Evolutionary conservation across 2,329 filamentous ascomycete genomes (phyloP), one percentile per base, ranked within the genome.

Genomic region (Cladobotryum protrusum): DNA sequence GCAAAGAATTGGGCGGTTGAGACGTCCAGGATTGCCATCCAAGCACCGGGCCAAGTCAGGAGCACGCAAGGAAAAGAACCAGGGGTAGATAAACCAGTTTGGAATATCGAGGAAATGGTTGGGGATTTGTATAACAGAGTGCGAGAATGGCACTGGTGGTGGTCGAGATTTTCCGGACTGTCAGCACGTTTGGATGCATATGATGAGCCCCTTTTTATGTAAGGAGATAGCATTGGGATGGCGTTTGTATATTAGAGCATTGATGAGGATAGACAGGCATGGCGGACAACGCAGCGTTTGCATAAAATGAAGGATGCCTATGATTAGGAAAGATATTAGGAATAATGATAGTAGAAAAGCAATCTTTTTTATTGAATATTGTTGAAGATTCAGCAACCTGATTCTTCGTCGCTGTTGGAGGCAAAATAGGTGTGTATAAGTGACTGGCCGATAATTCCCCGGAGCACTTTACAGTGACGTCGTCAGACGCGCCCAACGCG

Each of bases 1-100:
- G 61, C 62, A 4, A 67, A 65, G 41, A 73, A 70, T 39, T 79
- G 77, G 77, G 51, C 66, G 7, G 57, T 63, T 1, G 60, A 61
- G 3, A 59, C 56, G 3, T 56, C 59, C 2, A 61, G 52, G 3
- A 66, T 76, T 11, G 67, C 63, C 0, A 65, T 75, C 19, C 70
- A 65, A 49, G 67, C 64, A 3, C 69, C 71, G 4, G 64, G 63
- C 2, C 67, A 58, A 55, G 8, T 59, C 58, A 12, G 62, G 59
- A 11, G 59, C 63, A 6, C 50, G 59, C 4, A 58, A 58, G 19
- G 67, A 66, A 15, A 17, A 8, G 9, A n/a, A 8, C 67, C 72
- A 45, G 70, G 69, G 11, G 63, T 67, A 14, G 50, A 56, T 15
- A 52, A 57, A 14, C 63, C 59, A n/a, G 36, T 56, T 11, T 73